These are phyloP conservation scores for Podospora comata DNA, from an alignment of 495 filamentous ascomycete species.

Conservation along the genomic window DNA sequence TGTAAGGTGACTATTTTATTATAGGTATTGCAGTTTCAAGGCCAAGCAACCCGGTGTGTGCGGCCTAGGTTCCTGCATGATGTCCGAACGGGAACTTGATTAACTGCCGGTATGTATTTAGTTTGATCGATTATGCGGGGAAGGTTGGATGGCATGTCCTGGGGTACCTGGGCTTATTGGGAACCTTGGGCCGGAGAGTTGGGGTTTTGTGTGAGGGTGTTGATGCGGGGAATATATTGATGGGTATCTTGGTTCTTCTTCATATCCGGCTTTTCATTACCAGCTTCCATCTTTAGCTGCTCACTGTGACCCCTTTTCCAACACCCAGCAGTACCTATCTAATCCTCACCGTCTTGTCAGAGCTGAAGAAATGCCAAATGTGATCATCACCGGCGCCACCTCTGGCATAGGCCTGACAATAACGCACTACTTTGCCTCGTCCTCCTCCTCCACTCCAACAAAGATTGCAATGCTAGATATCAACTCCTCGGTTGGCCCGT, in stretches of 20 bases:
- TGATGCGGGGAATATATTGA: neutral
- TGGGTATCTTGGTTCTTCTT: no score
- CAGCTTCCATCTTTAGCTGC: no score
- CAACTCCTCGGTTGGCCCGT: constrained; percentile 34
- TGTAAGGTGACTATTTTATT: no score
- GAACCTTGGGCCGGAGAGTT: neutral
- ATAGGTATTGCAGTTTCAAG: no score
- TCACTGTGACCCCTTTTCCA: no score
- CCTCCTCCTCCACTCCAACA: constrained; percentile 30
- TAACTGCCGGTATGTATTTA: neutral
- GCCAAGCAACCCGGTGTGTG: no score
- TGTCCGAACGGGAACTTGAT: neutral
- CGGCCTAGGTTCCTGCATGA: no score
- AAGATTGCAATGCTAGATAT: constrained; percentile 53
- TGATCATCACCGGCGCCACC: constrained; percentile 49
- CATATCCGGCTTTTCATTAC: neutral
- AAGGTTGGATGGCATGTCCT: neutral
- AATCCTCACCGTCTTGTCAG: no score
- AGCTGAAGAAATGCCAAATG: constrained; percentile 14
- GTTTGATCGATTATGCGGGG: neutral
- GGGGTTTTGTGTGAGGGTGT: neutral
- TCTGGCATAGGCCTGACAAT: constrained; percentile 55
- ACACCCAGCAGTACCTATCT: neutral
- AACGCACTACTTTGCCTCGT: constrained; percentile 44
- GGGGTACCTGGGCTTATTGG: neutral